Evolutionary conservation across 2,329 filamentous ascomycete genomes (phyloP).

Genomic region (Rosellinia necatrix): DNA sequence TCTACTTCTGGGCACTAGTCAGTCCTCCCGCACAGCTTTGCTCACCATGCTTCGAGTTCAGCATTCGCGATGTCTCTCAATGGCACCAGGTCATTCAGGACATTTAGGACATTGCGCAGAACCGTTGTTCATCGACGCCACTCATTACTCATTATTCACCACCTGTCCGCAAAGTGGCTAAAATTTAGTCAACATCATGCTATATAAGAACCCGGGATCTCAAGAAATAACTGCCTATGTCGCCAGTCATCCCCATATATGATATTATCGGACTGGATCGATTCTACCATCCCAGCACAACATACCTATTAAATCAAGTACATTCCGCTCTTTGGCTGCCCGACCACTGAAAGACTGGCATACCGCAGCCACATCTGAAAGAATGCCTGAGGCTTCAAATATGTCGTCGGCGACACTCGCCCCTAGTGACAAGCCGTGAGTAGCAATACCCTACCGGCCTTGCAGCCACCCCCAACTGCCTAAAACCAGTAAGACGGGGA

Average conservation of each 20-base stretch:
- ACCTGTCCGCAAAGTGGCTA: too few relatives aligned
- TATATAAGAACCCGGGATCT: conserved; percentile 7
- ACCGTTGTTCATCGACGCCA: conserved; percentile 3
- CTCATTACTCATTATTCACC: neutral
- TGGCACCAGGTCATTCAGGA: conserved; percentile 1
- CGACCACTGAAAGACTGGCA: neutral
- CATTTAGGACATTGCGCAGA: conserved; percentile 18
- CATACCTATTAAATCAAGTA: neutral
- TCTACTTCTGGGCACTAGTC: neutral
- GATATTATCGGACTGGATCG: neutral
- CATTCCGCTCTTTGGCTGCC: neutral
- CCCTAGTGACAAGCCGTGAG: conserved; percentile 8
- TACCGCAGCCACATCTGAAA: neutral
- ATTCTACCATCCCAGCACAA: neutral
- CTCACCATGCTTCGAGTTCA: neutral
- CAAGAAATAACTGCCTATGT: too few relatives aligned
- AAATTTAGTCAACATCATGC: too few relatives aligned
- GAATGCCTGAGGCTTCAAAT: conserved; percentile 4
- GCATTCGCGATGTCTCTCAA: neutral
- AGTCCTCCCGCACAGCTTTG: neutral
- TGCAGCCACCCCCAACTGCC: neutral
- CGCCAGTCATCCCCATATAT: neutral
- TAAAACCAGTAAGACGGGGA: conserved; percentile 3
- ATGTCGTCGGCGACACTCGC: conserved; percentile 5
- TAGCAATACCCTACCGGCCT: neutral